Conservation (phyloP, 176 grass and related monocot species). For the Secale cereale region DNA sequence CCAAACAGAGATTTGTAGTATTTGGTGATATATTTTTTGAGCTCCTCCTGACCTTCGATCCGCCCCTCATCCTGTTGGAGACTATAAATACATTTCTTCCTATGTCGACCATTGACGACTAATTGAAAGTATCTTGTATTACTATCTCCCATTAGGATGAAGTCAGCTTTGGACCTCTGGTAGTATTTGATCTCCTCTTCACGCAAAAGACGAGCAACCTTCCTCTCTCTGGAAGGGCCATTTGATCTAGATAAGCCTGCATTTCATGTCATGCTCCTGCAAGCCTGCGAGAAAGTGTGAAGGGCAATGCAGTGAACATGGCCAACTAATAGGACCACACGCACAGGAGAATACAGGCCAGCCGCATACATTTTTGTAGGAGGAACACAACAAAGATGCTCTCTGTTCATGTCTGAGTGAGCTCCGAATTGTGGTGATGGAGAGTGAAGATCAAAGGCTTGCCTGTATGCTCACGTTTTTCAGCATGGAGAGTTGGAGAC, state of each 20-base stretch:
- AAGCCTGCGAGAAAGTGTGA: neutral
- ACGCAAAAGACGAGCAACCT: too few relatives aligned
- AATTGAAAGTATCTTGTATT: too few relatives aligned
- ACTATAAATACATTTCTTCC: too few relatives aligned
- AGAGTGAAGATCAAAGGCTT: slow-evolving; percentile 3
- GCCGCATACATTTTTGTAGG: neutral
- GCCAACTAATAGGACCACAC: slow-evolving; percentile 10
- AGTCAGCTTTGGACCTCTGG: too few relatives aligned
- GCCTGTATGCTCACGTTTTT: neutral
- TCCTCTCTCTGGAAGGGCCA: neutral
- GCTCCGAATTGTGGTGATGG: neutral
- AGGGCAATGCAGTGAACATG: slow-evolving; percentile 1
- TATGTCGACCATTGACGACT: too few relatives aligned
- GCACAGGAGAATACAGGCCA: neutral
- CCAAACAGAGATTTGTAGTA: too few relatives aligned
- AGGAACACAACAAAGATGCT: neutral
- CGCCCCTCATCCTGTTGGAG: too few relatives aligned
- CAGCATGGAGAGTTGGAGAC: neutral
- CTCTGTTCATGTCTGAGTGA: neutral
- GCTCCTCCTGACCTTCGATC: too few relatives aligned
- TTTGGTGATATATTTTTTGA: too few relatives aligned
- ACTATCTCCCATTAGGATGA: too few relatives aligned
- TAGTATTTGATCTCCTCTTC: too few relatives aligned
- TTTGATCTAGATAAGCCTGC: slow-evolving; percentile 2
- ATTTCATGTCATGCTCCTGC: neutral